A percentile compares a stretch with the other conserved stretches of the same genome.
Evolutionary conservation across 257 asterid species (phyloP).

Genomic region (Voacanga thouarsii): DNA sequence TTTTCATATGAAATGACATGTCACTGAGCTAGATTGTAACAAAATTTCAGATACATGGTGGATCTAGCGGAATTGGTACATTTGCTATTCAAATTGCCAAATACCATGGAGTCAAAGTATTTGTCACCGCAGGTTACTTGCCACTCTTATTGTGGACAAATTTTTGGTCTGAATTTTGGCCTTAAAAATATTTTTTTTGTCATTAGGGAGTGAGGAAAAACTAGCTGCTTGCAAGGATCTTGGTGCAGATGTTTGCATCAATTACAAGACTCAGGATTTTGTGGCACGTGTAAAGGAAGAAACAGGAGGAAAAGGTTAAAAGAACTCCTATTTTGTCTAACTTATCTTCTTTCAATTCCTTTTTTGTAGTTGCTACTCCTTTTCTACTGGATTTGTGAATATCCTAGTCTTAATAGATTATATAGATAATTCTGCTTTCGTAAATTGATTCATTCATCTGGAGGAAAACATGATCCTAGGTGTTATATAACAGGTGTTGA

Average conservation of each 20-base stretch:
- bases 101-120: slow-evolving; percentile 65
- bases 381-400: neutral
- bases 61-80: slow-evolving; percentile 98
- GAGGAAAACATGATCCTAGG: slow-evolving; percentile 6
- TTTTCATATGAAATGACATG: neutral
- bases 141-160: neutral
- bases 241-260: slow-evolving; percentile 96
- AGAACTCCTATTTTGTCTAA: neutral
- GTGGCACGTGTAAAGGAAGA: slow-evolving; percentile 85
- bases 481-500: slow-evolving; percentile 65
- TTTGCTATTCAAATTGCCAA: slow-evolving; percentile 94
- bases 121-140: slow-evolving; percentile 84
- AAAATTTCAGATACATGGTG: slow-evolving; percentile 81
- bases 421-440: neutral
- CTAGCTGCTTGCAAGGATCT: slow-evolving; percentile 87
- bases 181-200: slow-evolving; percentile 6
- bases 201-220: slow-evolving; percentile 84
- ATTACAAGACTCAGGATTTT: slow-evolving; percentile 90
- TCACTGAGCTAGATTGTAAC: neutral
- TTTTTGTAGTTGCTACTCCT: neutral
- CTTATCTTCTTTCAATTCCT: neutral
- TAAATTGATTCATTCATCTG: neutral
- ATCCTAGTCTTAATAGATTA: neutral
- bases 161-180: neutral
- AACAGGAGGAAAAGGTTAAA: slow-evolving; percentile 79